Base-by-base conservation (phyloP, 2,329 filamentous ascomycete genomes). In the Penicillium sp. region DNA sequence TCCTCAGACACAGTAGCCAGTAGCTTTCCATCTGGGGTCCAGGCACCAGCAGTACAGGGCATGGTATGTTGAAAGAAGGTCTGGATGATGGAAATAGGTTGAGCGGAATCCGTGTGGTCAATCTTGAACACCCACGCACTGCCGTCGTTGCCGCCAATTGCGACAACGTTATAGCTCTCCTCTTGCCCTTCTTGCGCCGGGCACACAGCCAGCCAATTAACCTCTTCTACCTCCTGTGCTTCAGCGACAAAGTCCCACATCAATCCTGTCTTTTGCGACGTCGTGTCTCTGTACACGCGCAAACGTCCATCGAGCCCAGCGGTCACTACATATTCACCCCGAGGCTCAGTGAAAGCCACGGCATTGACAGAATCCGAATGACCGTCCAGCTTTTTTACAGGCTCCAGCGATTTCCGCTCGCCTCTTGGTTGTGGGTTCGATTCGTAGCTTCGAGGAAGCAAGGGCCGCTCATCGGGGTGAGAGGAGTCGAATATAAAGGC, bases 41-140 rank as follows among this genome's bases (percentile, higher is more conserved):
- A 99, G 1, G 88, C 81, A 58, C 94, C 94, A 7, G 92, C 93
- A 1, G 94, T 97, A 75, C 89, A 95, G 26, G 89, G 77, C 18
- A 77, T 88, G 3, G 89, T 93, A 77, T 97, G 94, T 24, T 95
- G 81, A 79, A 96, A 97, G 77, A 94, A 97, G 24, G 88, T 88
- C 77, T 96, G 90, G 5, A 95, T 82, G 68, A 97, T 94, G 65
- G 87, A 86, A 53, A 97, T 80, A 7, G 89, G 80, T 30, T 76
- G 77, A 14, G 79, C 74, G 35, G 78, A 74, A 33, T 90, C 85
- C 54, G 79, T 79, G 28, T 83, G 77, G 71, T 92, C 87, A 66
- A 97, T 81, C n/a, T 86, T 87, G 77, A 97, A 96, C 9, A 99
- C 88, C 94, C 94, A 99, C 43, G 97, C 91, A 52, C 87, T 92